A percentile compares a stretch with the other conserved stretches of the same genome.
Conservation (phyloP, 129 eudicot genomes). For the Scalesia atractyloides region DNA sequence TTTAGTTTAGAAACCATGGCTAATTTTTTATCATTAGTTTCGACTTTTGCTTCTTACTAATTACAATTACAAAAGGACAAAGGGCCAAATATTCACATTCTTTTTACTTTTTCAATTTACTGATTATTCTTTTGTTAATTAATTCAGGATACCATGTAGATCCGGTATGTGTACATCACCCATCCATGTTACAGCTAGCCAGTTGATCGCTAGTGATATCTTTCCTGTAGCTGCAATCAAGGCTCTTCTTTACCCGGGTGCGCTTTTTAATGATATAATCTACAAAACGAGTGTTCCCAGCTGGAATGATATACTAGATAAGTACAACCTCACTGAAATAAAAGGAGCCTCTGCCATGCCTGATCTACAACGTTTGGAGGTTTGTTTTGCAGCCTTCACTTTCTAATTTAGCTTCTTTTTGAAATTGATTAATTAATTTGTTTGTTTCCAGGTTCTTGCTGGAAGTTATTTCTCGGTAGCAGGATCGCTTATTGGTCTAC, state of each 20-base stretch:
- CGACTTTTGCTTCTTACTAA: background rate
- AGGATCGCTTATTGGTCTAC: constrained; percentile 71
- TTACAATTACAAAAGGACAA: background rate
- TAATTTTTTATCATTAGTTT: background rate
- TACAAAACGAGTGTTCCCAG: constrained; percentile 65
- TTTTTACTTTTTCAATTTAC: background rate
- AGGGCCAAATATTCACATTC: background rate
- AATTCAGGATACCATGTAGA: constrained; percentile 81
- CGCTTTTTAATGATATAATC: constrained; percentile 60
- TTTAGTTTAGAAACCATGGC: background rate
- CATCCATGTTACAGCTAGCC: constrained; percentile 86
- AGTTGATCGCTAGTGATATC: constrained; percentile 79
- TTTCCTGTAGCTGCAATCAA: constrained; percentile 83
- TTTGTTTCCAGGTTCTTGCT: constrained; percentile 67
- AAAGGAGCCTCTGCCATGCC: constrained; percentile 68
- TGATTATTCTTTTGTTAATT: constrained; percentile 9
- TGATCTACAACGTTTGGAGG: constrained; percentile 95
- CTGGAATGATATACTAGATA: constrained; percentile 62
- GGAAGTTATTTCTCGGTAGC: constrained; percentile 96
- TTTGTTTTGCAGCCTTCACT: constrained; percentile 32
- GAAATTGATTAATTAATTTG: background rate
- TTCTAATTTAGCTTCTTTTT: constrained; percentile 2
- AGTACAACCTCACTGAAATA: constrained; percentile 74
- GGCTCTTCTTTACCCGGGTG: constrained; percentile 90
- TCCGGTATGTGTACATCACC: constrained; percentile 90